Evolutionary conservation across 768 basidiomycete species (phyloP).

Genomic region (Nidularia sp.): DNA sequence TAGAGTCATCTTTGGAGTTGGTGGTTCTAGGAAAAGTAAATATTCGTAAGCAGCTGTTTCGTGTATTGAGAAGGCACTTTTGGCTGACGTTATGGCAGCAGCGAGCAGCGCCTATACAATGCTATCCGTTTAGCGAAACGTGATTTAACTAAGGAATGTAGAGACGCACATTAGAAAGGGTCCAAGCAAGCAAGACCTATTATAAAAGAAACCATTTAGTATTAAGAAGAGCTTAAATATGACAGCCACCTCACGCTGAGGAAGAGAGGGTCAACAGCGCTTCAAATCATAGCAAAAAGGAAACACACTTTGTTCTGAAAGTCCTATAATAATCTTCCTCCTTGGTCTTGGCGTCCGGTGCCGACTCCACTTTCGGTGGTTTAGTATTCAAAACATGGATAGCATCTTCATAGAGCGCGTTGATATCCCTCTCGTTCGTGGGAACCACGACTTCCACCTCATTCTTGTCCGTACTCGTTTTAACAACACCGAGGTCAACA

Average conservation of each 20-base stretch:
- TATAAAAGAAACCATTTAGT: conserved; percentile 10
- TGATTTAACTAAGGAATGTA: not conserved
- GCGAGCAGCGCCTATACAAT: conserved; percentile 57
- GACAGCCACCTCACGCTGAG: conserved; percentile 19
- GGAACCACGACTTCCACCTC: conserved; percentile 87
- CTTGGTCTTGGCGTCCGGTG: conserved; percentile 53
- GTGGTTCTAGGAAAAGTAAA: conserved; percentile 27
- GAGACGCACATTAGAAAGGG: conserved; percentile 68
- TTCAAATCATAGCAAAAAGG: conserved; percentile 1
- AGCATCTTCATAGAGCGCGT: conserved; percentile 89
- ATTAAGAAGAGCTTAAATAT: too few relatives aligned
- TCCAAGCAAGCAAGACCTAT: conserved; percentile 82
- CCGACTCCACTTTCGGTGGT: conserved; percentile 66
- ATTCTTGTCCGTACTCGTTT: conserved; percentile 60
- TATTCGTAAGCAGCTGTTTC: conserved; percentile 1
- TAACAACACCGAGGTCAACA: conserved; percentile 83
- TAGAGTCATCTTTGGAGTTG: conserved; percentile 44
- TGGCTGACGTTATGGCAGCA: conserved; percentile 60
- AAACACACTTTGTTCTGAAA: conserved; percentile 83
- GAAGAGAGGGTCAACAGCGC: conserved; percentile 9
- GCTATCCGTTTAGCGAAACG: not conserved
- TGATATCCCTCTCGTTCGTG: conserved; percentile 83
- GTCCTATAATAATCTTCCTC: conserved; percentile 87
- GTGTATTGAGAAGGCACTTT: not conserved
- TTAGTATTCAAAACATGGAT: conserved; percentile 77